phyloP scores from a whole-genome alignment of 257 asterid genomes.

The Echium plantagineum region DNA sequence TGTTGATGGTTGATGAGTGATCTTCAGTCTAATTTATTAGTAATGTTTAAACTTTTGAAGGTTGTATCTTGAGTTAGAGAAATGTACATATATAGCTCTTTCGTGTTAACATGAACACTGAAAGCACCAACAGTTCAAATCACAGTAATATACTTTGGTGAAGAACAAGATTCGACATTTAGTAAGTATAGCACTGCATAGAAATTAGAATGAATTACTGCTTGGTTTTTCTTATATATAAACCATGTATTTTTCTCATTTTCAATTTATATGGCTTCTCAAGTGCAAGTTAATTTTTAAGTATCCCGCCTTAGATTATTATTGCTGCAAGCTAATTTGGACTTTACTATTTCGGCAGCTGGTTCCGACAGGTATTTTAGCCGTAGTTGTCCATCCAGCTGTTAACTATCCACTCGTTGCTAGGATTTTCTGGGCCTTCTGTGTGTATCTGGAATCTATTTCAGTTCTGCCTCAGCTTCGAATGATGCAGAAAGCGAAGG shows the following conservation, averaged over 20 bases:
- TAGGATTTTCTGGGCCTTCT: conserved; percentile 71
- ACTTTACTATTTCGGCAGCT: conserved; percentile 23
- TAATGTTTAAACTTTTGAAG: not conserved
- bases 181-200: no score
- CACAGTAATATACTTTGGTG: no score
- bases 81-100: no score
- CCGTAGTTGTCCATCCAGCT: conserved; percentile 53
- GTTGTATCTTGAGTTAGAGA: not conserved
- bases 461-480: conserved; percentile 87
- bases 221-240: no score
- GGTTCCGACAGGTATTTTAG: conserved; percentile 51
- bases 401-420: conserved; percentile 26
- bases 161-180: no score
- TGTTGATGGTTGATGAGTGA: no score
- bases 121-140: not conserved
- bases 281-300: not conserved
- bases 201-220: no score
- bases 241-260: no score
- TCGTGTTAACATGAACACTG: not conserved
- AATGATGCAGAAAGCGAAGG: conserved; percentile 86
- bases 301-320: not conserved
- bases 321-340: not conserved
- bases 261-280: not conserved
- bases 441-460: conserved; percentile 70
- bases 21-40: not conserved